Evolutionary conservation across 2,329 filamentous ascomycete genomes (phyloP), one percentile per base, ranked within the genome.

Genomic region (Tolypocladium pustulatum): DNA sequence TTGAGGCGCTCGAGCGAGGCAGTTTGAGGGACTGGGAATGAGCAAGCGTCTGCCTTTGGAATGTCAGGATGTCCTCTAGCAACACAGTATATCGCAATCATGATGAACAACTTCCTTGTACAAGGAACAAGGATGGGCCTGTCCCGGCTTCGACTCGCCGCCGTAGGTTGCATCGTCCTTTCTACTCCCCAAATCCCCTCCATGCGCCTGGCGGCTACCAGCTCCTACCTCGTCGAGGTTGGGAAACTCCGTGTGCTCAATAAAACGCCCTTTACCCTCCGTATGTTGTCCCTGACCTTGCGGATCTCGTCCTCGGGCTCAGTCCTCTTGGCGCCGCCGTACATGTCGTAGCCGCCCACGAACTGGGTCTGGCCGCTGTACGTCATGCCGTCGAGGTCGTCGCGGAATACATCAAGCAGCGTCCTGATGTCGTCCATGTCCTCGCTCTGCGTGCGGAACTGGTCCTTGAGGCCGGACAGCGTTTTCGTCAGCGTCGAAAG

Each of bases 181-280:
- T 17, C 25, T 25, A n/a, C n/a, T n/a, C n/a, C n/a, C n/a, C n/a
- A n/a, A n/a, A n/a, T n/a, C n/a, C n/a, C n/a, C n/a, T n/a, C n/a
- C n/a, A n/a, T n/a, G n/a, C n/a, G n/a, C n/a, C n/a, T n/a, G n/a
- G n/a, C n/a, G n/a, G n/a, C n/a, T 13, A 4, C 30, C 10, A 20
- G n/a, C 30, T 22, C 27, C 49, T 53, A 53, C 62, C 68, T 68
- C 38, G 73, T 68, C 43, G 74, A 75, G 3, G 73, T 66, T n/a
- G 86, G 87, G 64, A 93, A 93, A 65, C 84, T 89, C 66, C 87
- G 83, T 5, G 89, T 83, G 66, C 85, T 90, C 58, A 95, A 72
- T 64, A 94, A 75, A 13, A 90, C 82, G 1, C 90, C 90, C 76
- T 95, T 95, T 49, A 94, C 83, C 59, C 88, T 81, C 63, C 90